These are phyloP conservation scores for Moesziomyces antarcticus DNA, from an alignment of 1,284 basidiomycete species.

Conservation along the genomic window DNA sequence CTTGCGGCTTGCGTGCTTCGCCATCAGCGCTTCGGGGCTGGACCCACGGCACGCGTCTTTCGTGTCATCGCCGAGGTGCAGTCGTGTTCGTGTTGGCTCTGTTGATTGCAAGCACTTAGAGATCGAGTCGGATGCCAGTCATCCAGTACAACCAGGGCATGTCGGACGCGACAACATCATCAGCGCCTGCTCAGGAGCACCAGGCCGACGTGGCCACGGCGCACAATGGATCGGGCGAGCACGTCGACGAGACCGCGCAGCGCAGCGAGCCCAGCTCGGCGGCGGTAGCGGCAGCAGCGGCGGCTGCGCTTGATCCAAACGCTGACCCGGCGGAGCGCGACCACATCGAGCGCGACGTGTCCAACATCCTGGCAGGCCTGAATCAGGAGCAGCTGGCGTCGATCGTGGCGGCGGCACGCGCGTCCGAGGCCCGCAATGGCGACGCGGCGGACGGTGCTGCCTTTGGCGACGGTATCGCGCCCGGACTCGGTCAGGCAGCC, in stretches of 20 bases:
- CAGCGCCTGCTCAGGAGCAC: neutral
- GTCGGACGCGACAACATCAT: neutral
- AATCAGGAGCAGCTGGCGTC: slow-evolving; percentile 62
- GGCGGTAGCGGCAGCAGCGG: slow-evolving; percentile 6
- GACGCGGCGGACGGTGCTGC: neutral
- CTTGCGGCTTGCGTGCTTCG: too few species aligned
- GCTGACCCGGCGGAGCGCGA: slow-evolving; percentile 23
- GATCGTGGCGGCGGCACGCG: slow-evolving; percentile 60
- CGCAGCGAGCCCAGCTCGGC: slow-evolving; percentile 8
- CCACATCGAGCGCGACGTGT: slow-evolving; percentile 56
- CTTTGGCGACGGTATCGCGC: neutral
- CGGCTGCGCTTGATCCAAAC: slow-evolving; percentile 10
- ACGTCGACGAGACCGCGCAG: neutral
- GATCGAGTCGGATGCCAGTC: neutral
- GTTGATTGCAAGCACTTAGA: too few species aligned
- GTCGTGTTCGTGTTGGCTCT: neutral
- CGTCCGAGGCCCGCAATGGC: slow-evolving; percentile 31
- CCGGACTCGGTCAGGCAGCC: slow-evolving; percentile 55
- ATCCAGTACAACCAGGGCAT: neutral
- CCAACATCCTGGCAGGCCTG: slow-evolving; percentile 57
- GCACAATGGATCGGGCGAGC: slow-evolving; percentile 1
- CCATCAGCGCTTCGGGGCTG: neutral
- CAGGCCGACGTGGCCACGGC: neutral
- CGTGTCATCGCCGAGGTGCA: neutral
- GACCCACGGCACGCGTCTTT: neutral